A percentile compares a stretch with the other conserved stretches of the same genome.
Evolutionary conservation across 805 yeast genomes (phyloP).

Genomic region (Spathaspora girioi): DNA sequence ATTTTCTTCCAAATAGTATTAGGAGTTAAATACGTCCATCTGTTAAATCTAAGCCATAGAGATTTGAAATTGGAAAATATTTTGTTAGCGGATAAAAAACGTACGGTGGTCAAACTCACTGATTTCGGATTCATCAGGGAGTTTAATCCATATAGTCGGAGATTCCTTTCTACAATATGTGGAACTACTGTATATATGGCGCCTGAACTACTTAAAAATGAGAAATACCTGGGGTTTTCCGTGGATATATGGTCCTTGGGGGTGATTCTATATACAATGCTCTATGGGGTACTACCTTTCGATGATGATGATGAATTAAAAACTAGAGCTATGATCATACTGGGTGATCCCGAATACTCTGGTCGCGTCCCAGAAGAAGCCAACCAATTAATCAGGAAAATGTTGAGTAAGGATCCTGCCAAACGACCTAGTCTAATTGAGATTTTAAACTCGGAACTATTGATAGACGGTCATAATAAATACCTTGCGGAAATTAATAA

Average conservation of each 20-base stretch:
- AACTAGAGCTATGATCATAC: conserved; percentile 57
- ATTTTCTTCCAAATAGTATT: conserved; percentile 65
- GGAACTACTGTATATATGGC: conserved; percentile 98
- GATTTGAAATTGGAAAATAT: conserved; percentile 84
- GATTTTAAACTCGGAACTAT: conserved; percentile 32
- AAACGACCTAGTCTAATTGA: conserved; percentile 51
- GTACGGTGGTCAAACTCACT: conserved; percentile 66
- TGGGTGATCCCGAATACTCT: conserved; percentile 59
- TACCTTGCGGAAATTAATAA: conserved; percentile 14
- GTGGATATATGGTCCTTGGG: conserved; percentile 94
- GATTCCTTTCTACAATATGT: conserved; percentile 74
- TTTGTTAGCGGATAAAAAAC: conserved; percentile 49
- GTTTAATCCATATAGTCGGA: conserved; percentile 39
- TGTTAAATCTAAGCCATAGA: conserved; percentile 74
- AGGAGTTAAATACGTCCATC: conserved; percentile 71
- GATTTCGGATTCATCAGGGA: conserved; percentile 96
- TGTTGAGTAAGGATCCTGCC: conserved; percentile 66
- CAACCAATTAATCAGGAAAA: conserved; percentile 43
- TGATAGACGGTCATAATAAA: conserved; percentile 28
- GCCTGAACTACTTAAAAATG: conserved; percentile 74
- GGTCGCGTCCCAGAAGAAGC: conserved; percentile 48
- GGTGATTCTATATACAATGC: conserved; percentile 76
- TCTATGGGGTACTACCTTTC: conserved; percentile 88
- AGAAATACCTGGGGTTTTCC: conserved; percentile 73
- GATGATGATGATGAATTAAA: conserved; percentile 73